These are phyloP conservation scores for Plantago ovata DNA, from an alignment of 257 asterid species.

Conservation along the genomic window DNA sequence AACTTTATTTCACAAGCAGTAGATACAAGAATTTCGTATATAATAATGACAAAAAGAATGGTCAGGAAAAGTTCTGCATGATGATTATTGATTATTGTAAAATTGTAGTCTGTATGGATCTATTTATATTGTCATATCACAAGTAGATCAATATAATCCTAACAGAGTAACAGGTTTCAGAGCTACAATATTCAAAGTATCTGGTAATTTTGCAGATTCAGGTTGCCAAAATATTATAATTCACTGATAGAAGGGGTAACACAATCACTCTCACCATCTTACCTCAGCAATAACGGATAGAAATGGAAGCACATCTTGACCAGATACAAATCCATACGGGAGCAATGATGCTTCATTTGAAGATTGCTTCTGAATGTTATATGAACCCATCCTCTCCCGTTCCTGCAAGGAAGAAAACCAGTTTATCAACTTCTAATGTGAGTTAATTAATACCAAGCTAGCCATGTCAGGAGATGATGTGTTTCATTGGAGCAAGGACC, in stretches of 20 bases:
- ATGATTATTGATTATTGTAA: no score
- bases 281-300: slow-evolving; percentile 77
- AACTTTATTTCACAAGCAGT: not conserved
- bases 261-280: slow-evolving; percentile 10
- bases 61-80: no score
- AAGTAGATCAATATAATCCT: not conserved
- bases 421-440: not conserved
- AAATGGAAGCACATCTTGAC: slow-evolving; percentile 57
- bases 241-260: not conserved
- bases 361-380: slow-evolving; percentile 25
- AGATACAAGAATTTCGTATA: no score
- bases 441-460: not conserved
- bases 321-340: slow-evolving; percentile 44
- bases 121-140: no score
- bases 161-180: not conserved
- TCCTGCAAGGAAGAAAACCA: slow-evolving; percentile 34
- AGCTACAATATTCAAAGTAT: not conserved
- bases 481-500: no score
- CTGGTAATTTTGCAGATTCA: not conserved
- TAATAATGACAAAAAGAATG: no score
- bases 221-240: not conserved
- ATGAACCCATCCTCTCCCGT: slow-evolving; percentile 27
- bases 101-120: no score
- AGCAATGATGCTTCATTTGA: slow-evolving; percentile 35
- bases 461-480: not conserved